These are phyloP conservation scores for Alternaria sp. DNA, from an alignment of 2,329 filamentous ascomycete species.

Conservation along the genomic window DNA sequence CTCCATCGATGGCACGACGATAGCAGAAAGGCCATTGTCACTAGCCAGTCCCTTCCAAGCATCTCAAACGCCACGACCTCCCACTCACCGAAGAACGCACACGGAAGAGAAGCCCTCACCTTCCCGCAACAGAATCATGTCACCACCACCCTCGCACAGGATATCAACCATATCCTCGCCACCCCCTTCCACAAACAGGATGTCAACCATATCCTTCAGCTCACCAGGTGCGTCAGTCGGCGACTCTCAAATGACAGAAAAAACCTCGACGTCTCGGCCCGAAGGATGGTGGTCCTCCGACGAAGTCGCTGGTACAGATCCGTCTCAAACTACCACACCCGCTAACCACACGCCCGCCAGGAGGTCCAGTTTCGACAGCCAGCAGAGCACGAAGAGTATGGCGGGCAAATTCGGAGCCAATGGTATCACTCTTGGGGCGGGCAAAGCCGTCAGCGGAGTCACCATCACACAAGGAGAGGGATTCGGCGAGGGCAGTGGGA, in stretches of 20 bases:
- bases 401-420: conserved; percentile 35
- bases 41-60: conserved; percentile 9
- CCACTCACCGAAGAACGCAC: conserved; percentile 4
- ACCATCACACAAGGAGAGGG: conserved; percentile 28
- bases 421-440: conserved; percentile 43
- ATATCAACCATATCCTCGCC: conserved; percentile 4
- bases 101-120: conserved; percentile 23
- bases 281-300: conserved; percentile 51
- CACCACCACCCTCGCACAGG: conserved; percentile 27
- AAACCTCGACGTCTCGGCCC: conserved; percentile 40
- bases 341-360: conserved; percentile 12
- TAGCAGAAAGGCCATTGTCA: conserved; percentile 4
- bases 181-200: conserved; percentile 10
- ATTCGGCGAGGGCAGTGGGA: neutral
- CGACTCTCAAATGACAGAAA: conserved; percentile 37
- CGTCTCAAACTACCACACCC: conserved; percentile 28
- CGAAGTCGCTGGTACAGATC: conserved; percentile 43
- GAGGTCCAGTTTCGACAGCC: conserved; percentile 35
- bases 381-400: conserved; percentile 30
- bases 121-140: conserved; percentile 25
- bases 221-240: conserved; percentile 31
- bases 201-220: conserved; percentile 13
- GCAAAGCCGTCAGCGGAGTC: conserved; percentile 42
- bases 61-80: conserved; percentile 10
- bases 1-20: conserved; percentile 12